Percentiles rank a stretch among this genome's conserved stretches.
Conservation (phyloP, 495 filamentous ascomycete species). For the Bathelium albidoporum region DNA sequence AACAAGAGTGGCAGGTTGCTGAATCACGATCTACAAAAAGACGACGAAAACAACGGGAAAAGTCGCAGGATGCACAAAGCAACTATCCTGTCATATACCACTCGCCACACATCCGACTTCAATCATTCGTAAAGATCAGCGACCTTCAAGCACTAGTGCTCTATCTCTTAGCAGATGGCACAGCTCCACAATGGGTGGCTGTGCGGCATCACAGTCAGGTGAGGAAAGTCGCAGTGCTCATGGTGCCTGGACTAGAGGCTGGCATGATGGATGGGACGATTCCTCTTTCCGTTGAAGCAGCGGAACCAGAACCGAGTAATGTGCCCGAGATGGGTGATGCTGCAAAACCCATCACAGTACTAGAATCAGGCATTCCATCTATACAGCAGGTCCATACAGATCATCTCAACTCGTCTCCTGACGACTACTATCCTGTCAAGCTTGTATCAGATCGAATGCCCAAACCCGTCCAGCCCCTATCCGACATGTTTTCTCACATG, state of each 20-base stretch:
- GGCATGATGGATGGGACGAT: slow-evolving; percentile 75
- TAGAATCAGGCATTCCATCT: neutral
- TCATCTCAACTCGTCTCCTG: slow-evolving; percentile 17
- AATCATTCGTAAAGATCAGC: slow-evolving; percentile 61
- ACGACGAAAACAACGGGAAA: slow-evolving; percentile 17
- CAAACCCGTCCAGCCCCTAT: slow-evolving; percentile 53
- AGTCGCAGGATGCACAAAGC: neutral
- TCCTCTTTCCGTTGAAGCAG: slow-evolving; percentile 9
- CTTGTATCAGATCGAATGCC: slow-evolving; percentile 54
- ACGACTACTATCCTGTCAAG: slow-evolving; percentile 63
- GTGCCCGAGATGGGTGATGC: no score
- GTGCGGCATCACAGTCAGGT: slow-evolving; percentile 66
- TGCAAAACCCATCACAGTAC: neutral
- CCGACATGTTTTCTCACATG: slow-evolving; percentile 72
- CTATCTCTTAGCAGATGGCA: slow-evolving; percentile 82
- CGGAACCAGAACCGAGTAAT: neutral
- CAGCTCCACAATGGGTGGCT: slow-evolving; percentile 76
- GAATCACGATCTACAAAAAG: slow-evolving; percentile 17
- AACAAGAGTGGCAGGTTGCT: slow-evolving; percentile 20
- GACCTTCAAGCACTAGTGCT: slow-evolving; percentile 72
- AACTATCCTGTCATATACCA: slow-evolving; percentile 10
- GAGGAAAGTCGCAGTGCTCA: slow-evolving; percentile 76
- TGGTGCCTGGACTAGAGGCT: slow-evolving; percentile 85
- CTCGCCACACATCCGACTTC: slow-evolving; percentile 41
- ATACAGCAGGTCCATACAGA: slow-evolving; percentile 9